These are phyloP conservation scores for Dipteronia dyeriana DNA, from an alignment of 345 rosid species.

Conservation along the genomic window DNA sequence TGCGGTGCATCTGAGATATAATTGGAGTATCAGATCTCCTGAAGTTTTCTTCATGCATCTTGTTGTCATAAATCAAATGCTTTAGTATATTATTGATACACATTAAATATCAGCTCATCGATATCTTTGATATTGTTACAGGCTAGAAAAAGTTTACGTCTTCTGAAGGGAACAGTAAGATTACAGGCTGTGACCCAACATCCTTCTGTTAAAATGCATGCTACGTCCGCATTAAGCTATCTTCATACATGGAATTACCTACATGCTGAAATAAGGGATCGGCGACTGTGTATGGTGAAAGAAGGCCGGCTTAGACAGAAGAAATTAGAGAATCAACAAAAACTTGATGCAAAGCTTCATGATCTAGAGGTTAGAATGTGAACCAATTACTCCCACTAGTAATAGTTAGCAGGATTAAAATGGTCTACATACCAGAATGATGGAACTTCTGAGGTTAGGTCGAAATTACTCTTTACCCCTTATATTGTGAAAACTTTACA, in stretches of 20 bases:
- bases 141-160: constrained; percentile 76
- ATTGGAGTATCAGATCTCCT: constrained; percentile 7
- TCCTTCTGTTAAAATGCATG: constrained; percentile 62
- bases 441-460: background rate
- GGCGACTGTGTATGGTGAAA: constrained; percentile 74
- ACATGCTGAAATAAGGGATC: constrained; percentile 67
- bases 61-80: constrained; percentile 2
- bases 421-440: background rate
- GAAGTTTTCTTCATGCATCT: background rate
- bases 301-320: constrained; percentile 76
- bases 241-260: constrained; percentile 89
- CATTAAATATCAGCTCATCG: background rate
- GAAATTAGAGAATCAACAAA: constrained; percentile 85
- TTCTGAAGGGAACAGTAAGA: constrained; percentile 61
- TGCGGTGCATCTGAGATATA: constrained; percentile 3
- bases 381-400: constrained; percentile 5
- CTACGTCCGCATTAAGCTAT: constrained; percentile 52
- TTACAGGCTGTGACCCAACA: constrained; percentile 51
- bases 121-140: constrained; percentile 30
- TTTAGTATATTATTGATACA: background rate
- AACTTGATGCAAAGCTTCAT: constrained; percentile 93
- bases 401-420: constrained; percentile 7
- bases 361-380: constrained; percentile 67
- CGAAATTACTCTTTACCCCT: background rate
- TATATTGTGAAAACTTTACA: background rate